Base-by-base conservation (phyloP, 352 stramenopile genomes). In the Globisporangium mamillatum region DNA sequence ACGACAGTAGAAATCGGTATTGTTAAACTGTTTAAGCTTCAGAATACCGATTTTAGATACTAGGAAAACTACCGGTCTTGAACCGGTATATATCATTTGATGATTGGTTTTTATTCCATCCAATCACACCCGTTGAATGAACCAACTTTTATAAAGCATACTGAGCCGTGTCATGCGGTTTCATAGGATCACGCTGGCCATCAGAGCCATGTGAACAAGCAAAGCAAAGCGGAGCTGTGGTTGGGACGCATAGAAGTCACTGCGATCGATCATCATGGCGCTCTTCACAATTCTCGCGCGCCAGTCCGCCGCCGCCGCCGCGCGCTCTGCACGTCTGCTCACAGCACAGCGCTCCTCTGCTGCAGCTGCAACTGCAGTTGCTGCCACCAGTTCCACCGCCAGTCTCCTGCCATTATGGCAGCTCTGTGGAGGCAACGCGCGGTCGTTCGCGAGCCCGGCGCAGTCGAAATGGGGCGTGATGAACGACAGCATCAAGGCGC, bases 401-500 rank as follows among this genome's bases (percentile, higher is more conserved):
- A 48, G 3, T 14, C 50, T 29, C 10, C 8, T 32, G 53, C 6
- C 25, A 20, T 36, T 32, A 32, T 32, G 53, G 46, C 44, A 34
- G 48, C 52, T 52, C 24, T 38, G 24, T 7, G 41, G 14, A n/a
- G 16, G 41, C 41, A 18, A 5, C 63, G 66, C 64, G 46, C 64
- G 50, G 32, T 50, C 74, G 25, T 88, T 78, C 53, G 66, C 75
- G 24, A 76, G 67, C 29, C 41, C 41, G 16, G 52, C 55, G 1
- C 54, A 77, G 6, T 66, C 64, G 63, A 90, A 92, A 67, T 81
- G 76, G 63, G 76, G 81, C 14, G 65, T 81, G 0, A 80, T 81
- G 34, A 94, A 94, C 71, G 75, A 79, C n/a, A 64, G 78, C 50
- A 94, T 94, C 69, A 67, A 65, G 1, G 80, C 84, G 27, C 66